A percentile compares a stretch with the other conserved stretches of the same genome.
Conservation (phyloP, 2,329 filamentous ascomycete species). For the Incumbomyces delicatus region DNA sequence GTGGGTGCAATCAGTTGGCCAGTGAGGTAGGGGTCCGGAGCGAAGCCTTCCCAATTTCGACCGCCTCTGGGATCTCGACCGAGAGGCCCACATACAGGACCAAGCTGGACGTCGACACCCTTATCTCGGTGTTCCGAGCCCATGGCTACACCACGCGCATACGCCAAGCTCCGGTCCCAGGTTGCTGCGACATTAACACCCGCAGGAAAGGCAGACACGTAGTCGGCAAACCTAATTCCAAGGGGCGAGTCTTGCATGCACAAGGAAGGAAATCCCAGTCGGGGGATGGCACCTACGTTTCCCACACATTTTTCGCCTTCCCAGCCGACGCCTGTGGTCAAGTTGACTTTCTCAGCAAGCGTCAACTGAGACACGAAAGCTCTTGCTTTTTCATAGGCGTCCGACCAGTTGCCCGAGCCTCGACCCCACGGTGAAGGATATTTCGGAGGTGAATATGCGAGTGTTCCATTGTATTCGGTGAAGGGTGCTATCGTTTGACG, state of each 20-base stretch:
- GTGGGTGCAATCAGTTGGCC: slow-evolving; percentile 63
- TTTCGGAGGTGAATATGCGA: slow-evolving; percentile 47
- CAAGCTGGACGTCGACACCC: slow-evolving; percentile 64
- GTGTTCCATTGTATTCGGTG: slow-evolving; percentile 2
- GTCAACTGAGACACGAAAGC: slow-evolving; percentile 76
- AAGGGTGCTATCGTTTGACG: slow-evolving; percentile 4
- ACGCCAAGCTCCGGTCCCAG: slow-evolving; percentile 64
- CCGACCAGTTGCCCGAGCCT: slow-evolving; percentile 62
- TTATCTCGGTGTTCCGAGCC: slow-evolving; percentile 65
- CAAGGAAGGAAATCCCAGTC: slow-evolving; percentile 59
- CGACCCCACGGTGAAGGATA: slow-evolving; percentile 87
- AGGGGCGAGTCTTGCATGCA: slow-evolving; percentile 82
- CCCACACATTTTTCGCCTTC: slow-evolving; percentile 65
- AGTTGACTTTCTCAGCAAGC: slow-evolving; percentile 80
- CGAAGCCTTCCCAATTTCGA: slow-evolving; percentile 58
- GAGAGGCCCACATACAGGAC: slow-evolving; percentile 65
- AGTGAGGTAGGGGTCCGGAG: slow-evolving; percentile 65
- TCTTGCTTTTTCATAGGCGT: slow-evolving; percentile 65
- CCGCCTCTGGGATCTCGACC: slow-evolving; percentile 60
- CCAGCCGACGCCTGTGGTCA: slow-evolving; percentile 82
- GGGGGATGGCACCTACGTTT: slow-evolving; percentile 45
- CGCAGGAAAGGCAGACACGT: slow-evolving; percentile 69
- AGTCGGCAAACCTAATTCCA: slow-evolving; percentile 69
- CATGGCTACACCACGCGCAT: slow-evolving; percentile 61
- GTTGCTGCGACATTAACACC: slow-evolving; percentile 75